Base-by-base conservation (phyloP, 2,329 filamentous ascomycete species). In the Capronia epimyces region DNA sequence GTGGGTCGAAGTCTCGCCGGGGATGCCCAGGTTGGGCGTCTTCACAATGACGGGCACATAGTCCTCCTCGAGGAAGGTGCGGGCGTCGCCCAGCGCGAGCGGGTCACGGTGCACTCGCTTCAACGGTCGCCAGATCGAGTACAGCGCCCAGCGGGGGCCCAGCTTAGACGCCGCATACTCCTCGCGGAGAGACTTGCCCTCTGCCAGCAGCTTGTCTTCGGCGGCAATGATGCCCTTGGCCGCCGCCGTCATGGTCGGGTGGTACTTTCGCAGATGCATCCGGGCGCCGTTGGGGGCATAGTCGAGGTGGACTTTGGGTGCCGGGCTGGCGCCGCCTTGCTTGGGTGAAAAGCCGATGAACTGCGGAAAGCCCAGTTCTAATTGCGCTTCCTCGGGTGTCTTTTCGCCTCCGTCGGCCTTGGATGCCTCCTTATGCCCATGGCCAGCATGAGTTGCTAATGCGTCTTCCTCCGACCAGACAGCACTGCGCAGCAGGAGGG, bases 131-230 rank as follows among this genome's bases (percentile, higher is more conserved):
- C 57, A 60, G 46, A 60, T 58, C 8, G 57, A 60, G 42, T 50
- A 60, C 37, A 60, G 34, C n/a, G 57, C 57, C 52, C 53, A 60
- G 18, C 57, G 55, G 5, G 57, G 57, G n/a, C 55, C 57, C 2
- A 52, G 43, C 6, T 46, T 42, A 3, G 52, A 55, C 5, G 40
- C 21, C 10, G 47, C 43, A 43, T 60, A 60, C 12, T 49, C 34
- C 10, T 52, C 50, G 4, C 46, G 46, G 10, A 58, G 50, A 8
- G 54, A 54, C 27, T 59, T 53, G 15, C 55, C 55, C 36, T 53
- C 39, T 13, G 53, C 42, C 10, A 56, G 82, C 20, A 60, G 49
- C 13, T 50, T 44, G 43, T 75, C 44, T 50, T 65, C 63, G 20
- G 59, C 61, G 7, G 40, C 31, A 43, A 65, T 63, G 49, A 66